phyloP scores from a whole-genome alignment of 2,329 filamentous ascomycete genomes.

The Phoma sp. region DNA sequence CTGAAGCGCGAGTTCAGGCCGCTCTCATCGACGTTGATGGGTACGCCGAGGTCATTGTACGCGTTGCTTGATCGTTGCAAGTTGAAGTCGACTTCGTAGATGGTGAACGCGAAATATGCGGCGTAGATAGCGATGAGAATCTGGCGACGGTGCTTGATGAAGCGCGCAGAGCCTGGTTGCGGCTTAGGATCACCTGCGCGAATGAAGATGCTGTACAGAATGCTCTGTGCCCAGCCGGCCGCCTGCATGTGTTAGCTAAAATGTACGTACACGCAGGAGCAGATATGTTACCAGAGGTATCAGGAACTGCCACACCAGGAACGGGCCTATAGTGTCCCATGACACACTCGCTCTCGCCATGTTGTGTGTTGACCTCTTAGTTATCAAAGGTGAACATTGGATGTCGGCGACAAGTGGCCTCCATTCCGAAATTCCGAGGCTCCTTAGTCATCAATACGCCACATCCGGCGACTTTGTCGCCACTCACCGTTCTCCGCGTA shows the following conservation, averaged over 20 bases:
- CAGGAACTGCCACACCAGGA: constrained; percentile 46
- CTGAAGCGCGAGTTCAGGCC: constrained; percentile 87
- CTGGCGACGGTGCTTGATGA: constrained; percentile 75
- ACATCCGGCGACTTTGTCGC: no score
- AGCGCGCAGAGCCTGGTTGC: constrained; percentile 71
- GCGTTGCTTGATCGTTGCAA: constrained; percentile 76
- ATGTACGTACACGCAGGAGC: neutral
- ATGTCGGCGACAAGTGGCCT: constrained; percentile 18
- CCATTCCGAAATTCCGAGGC: constrained; percentile 2
- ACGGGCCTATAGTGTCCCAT: constrained; percentile 41
- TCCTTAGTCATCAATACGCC: constrained; percentile 13
- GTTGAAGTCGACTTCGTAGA: constrained; percentile 89
- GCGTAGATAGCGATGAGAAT: constrained; percentile 86
- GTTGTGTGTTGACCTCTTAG: neutral
- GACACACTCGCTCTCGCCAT: constrained; percentile 38
- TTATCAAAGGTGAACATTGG: constrained; percentile 2
- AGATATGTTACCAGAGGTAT: constrained; percentile 37
- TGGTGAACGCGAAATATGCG: constrained; percentile 86
- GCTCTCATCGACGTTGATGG: constrained; percentile 72
- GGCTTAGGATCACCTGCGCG: constrained; percentile 86
- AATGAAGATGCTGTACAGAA: constrained; percentile 89
- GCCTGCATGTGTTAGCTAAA: constrained; percentile 34
- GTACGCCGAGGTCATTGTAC: constrained; percentile 78
- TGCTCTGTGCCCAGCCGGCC: constrained; percentile 65
- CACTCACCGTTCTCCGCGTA: no score